phyloP scores from a whole-genome alignment of 768 basidiomycete genomes.

The Royoungia palumana region DNA sequence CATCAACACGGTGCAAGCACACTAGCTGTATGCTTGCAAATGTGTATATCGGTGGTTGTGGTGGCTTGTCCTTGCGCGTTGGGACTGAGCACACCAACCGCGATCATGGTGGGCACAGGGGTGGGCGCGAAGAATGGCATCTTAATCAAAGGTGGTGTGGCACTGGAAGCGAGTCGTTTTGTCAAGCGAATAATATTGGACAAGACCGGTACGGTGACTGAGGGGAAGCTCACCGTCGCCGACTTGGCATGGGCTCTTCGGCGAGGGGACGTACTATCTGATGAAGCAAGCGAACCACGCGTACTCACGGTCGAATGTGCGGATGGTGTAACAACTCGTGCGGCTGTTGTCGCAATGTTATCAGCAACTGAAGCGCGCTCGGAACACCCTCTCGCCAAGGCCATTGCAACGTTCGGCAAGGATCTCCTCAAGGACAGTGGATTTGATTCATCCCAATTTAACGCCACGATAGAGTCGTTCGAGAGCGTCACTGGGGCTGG shows the following conservation, averaged over 20 bases:
- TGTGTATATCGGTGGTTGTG: constrained; percentile 97
- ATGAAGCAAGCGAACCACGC: constrained; percentile 9
- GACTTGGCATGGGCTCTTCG: constrained; percentile 71
- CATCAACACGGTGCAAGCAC: constrained; percentile 77
- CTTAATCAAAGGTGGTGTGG: constrained; percentile 94
- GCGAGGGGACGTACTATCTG: constrained; percentile 18
- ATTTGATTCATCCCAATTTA: constrained; percentile 41
- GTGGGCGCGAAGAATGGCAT: constrained; percentile 97
- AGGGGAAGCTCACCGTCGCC: constrained; percentile 86
- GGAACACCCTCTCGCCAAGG: constrained; percentile 95
- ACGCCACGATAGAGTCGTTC: constrained; percentile 60
- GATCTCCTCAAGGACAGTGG: constrained; percentile 47
- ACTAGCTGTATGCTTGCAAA: constrained; percentile 88
- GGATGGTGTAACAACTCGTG: constrained; percentile 59
- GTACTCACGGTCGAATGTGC: constrained; percentile 37
- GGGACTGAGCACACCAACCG: constrained; percentile 94
- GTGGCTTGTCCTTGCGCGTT: constrained; percentile 98
- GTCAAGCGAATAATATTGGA: constrained; percentile 85
- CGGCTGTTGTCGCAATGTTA: constrained; percentile 73
- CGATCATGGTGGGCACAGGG: constrained; percentile 99
- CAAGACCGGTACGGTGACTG: constrained; percentile 97
- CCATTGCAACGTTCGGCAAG: constrained; percentile 81
- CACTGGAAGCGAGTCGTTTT: constrained; percentile 84
- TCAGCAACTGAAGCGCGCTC: constrained; percentile 86
- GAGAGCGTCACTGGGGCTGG: constrained; percentile 90